These are phyloP conservation scores for Micractinium conductrix DNA, from an alignment of 139 green algal species.

Conservation along the genomic window DNA sequence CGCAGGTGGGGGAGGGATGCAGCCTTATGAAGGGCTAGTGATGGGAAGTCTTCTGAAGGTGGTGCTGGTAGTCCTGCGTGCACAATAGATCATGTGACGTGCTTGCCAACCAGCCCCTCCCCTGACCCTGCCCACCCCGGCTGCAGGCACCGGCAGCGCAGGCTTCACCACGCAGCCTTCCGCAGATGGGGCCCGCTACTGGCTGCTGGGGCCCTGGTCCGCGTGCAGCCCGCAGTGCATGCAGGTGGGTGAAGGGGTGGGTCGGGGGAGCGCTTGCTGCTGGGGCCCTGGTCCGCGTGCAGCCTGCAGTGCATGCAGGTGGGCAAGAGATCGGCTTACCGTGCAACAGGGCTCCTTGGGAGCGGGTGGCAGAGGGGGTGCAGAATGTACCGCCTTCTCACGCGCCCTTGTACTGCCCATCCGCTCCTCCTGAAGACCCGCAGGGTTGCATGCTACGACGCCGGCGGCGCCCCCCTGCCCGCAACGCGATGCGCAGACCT, in stretches of 20 bases:
- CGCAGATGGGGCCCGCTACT: not conserved
- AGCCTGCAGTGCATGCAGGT: not conserved
- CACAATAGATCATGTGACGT: too few relatives aligned
- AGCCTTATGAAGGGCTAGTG: too few relatives aligned
- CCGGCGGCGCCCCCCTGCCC: not conserved
- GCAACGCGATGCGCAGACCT: not conserved
- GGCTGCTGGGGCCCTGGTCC: slow-evolving; percentile 17
- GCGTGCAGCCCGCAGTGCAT: not conserved
- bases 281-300: too few relatives aligned
- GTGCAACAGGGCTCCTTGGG: not conserved
- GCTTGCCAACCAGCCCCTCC: too few relatives aligned
- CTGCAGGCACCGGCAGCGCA: not conserved
- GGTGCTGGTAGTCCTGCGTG: too few relatives aligned
- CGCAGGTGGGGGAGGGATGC: not conserved
- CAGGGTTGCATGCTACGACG: not conserved
- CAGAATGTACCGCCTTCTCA: not conserved
- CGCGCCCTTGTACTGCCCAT: not conserved
- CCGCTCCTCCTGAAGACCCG: not conserved
- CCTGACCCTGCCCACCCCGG: too few relatives aligned
- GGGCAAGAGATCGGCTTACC: not conserved
- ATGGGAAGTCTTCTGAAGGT: too few relatives aligned
- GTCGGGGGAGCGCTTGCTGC: not conserved
- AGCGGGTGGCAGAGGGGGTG: not conserved
- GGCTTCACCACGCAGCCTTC: not conserved
- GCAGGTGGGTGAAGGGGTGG: not conserved